Evolutionary conservation across 2,329 filamentous ascomycete species (phyloP).

Genomic region (Monosporascus sp.): DNA sequence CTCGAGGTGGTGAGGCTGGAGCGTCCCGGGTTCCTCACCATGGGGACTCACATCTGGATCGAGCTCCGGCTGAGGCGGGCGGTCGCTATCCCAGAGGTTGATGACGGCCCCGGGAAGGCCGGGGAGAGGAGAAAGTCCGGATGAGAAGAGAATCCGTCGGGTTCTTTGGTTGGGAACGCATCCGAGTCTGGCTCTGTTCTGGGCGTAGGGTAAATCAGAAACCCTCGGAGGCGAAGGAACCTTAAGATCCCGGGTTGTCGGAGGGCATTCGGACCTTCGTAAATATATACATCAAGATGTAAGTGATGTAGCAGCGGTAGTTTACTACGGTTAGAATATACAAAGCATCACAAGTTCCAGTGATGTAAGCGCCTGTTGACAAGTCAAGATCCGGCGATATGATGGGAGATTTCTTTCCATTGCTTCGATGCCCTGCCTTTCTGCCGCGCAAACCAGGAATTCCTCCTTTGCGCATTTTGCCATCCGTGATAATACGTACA

Average conservation of each 20-base stretch:
- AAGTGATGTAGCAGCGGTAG: too few relatives aligned
- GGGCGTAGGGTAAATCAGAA: neutral
- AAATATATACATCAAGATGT: too few relatives aligned
- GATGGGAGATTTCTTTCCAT: too few relatives aligned
- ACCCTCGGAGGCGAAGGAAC: neutral
- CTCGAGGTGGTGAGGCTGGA: slow-evolving; percentile 52
- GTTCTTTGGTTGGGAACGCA: neutral
- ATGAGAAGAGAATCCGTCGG: neutral
- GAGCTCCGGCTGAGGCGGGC: slow-evolving; percentile 43
- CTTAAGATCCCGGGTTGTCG: neutral
- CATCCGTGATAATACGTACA: too few relatives aligned
- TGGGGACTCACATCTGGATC: slow-evolving; percentile 55
- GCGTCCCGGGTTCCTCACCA: slow-evolving; percentile 47
- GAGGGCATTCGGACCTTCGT: neutral
- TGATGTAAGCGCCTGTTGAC: too few relatives aligned
- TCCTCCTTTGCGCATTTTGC: too few relatives aligned
- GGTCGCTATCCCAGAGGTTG: neutral
- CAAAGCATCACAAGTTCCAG: too few relatives aligned
- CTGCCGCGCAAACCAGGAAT: too few relatives aligned
- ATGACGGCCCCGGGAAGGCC: neutral
- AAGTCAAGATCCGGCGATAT: too few relatives aligned
- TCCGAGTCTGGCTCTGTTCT: neutral
- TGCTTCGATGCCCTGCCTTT: too few relatives aligned
- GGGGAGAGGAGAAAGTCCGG: neutral
- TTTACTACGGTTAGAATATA: too few relatives aligned